phyloP scores from a whole-genome alignment of 371 early-diverging fungal genomes.

The Apophysomyces variabilis region DNA sequence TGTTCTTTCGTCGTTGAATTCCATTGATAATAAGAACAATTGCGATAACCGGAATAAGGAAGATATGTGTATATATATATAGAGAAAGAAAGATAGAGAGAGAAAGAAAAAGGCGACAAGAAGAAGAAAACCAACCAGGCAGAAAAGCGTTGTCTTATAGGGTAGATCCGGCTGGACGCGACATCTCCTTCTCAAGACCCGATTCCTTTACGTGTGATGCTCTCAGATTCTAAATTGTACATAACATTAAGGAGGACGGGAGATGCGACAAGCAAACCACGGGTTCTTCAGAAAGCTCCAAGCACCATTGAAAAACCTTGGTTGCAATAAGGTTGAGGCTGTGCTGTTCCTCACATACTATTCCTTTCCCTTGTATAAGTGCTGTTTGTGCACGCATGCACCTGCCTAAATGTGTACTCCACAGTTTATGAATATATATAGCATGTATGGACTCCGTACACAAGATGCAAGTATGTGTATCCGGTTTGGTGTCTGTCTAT shows the following conservation, averaged over 20 bases:
- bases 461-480: background rate
- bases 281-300: background rate
- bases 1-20: background rate
- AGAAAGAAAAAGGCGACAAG: background rate
- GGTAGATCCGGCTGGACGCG: background rate
- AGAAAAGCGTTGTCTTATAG: background rate
- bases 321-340: background rate
- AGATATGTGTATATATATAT: too few relatives aligned
- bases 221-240: conserved; percentile 1
- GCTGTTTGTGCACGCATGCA: background rate
- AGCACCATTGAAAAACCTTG: background rate
- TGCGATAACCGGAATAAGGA: background rate
- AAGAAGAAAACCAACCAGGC: background rate
- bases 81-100: background rate
- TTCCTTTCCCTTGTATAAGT: background rate
- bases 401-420: background rate
- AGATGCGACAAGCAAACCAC: background rate
- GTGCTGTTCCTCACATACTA: background rate
- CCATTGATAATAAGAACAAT: background rate
- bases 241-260: background rate
- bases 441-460: background rate
- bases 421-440: background rate
- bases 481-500: background rate
- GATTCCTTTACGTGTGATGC: background rate
- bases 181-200: background rate